A percentile compares a stretch with the other conserved stretches of the same genome.
Conservation (phyloP, 768 basidiomycete genomes). For the Myochromella boudieri region DNA sequence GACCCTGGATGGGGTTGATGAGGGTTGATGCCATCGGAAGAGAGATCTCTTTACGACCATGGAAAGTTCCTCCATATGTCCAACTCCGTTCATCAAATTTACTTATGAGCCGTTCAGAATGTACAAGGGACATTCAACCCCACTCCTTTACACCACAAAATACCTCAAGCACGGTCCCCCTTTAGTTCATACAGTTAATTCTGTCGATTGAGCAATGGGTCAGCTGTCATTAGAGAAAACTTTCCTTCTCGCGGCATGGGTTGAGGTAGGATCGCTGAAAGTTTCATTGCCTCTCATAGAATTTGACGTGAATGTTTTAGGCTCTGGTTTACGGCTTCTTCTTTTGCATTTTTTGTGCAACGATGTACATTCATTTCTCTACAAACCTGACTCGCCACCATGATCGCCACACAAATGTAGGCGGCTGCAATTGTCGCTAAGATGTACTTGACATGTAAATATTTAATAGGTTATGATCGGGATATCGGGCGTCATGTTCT, state of each 20-base stretch:
- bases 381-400: neutral
- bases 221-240: slow-evolving; percentile 7
- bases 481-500: slow-evolving; percentile 9
- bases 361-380: slow-evolving; percentile 5
- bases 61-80: too few species aligned
- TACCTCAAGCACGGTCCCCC: too few species aligned
- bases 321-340: slow-evolving; percentile 5
- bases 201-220: too few species aligned
- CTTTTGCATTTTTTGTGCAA: slow-evolving; percentile 7
- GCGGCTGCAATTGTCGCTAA: too few species aligned
- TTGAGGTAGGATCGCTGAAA: neutral
- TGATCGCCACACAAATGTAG: slow-evolving; percentile 5
- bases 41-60: too few species aligned
- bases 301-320: neutral
- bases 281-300: neutral
- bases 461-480: slow-evolving; percentile 3
- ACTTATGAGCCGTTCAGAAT: too few species aligned
- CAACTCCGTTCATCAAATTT: too few species aligned
- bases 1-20: too few species aligned
- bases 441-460: neutral
- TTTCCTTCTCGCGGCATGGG: slow-evolving; percentile 9
- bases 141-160: too few species aligned
- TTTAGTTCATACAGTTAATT: too few species aligned
- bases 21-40: too few species aligned
- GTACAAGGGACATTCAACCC: too few species aligned